Conservation (phyloP, 2,329 filamentous ascomycete species). For the Thelonectria blattea region DNA sequence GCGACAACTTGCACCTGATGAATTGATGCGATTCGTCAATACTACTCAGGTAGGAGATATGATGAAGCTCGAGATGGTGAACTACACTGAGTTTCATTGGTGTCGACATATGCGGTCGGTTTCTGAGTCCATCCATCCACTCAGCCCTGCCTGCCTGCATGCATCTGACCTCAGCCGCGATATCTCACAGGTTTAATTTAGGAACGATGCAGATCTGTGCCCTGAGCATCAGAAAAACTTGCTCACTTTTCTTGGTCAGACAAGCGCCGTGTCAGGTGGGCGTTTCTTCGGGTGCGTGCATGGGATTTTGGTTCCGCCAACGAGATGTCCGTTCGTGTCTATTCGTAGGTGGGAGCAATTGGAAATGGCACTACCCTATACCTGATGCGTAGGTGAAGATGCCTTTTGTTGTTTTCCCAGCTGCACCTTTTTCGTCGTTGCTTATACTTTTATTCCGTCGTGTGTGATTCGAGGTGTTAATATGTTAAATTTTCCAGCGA, state of each 20-base stretch:
- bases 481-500: too few relatives aligned
- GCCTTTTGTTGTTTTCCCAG: too few relatives aligned
- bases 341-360: not conserved
- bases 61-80: too few relatives aligned
- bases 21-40: not conserved
- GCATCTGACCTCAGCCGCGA: not conserved
- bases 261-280: constrained; percentile 9
- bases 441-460: not conserved
- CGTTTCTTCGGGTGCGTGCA: not conserved
- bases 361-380: not conserved
- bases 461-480: not conserved
- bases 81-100: too few relatives aligned
- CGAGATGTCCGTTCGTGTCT: not conserved
- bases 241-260: constrained; percentile 2
- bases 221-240: constrained; percentile 4
- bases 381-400: too few relatives aligned
- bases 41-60: too few relatives aligned
- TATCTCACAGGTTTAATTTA: not conserved
- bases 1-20: not conserved
- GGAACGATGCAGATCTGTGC: not conserved
- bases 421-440: too few relatives aligned
- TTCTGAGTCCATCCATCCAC: too few relatives aligned
- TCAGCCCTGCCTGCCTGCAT: not conserved
- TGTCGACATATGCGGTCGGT: too few relatives aligned
- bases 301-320: constrained; percentile 11